Conservation (phyloP, 2,329 filamentous ascomycete genomes). For the Trichoderma harzianum region DNA sequence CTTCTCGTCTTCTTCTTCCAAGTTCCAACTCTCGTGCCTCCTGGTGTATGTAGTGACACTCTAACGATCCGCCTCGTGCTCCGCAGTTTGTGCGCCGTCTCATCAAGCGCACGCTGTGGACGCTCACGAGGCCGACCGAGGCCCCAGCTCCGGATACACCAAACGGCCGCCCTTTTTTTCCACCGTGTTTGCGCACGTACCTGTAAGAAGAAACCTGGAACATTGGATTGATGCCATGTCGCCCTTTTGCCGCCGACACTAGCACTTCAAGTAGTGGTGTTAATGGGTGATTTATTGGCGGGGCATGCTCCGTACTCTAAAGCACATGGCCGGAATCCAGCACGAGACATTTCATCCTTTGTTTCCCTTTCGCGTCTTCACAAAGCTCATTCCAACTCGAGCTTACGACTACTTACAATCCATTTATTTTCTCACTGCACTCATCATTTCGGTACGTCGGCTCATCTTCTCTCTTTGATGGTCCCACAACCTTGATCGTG, state of each 20-base stretch:
- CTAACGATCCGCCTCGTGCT: not conserved
- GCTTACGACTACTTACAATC: not conserved
- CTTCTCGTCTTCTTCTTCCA: not conserved
- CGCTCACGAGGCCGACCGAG: not conserved
- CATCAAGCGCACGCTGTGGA: constrained; percentile 10
- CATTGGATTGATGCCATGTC: not conserved
- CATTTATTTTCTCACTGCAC: not conserved
- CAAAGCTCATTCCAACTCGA: not conserved
- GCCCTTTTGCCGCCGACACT: not conserved
- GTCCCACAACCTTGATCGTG: constrained; percentile 9
- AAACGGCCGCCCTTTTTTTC: not conserved
- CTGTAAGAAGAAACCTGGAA: not conserved
- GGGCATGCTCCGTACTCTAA: not conserved
- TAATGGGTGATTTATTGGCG: not conserved
- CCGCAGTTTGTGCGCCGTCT: not conserved
- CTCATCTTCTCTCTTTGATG: not conserved
- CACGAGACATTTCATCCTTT: not conserved
- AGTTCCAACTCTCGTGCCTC: not conserved
- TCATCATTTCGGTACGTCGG: constrained; percentile 7
- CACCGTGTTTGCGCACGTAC: not conserved
- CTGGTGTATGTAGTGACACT: not conserved
- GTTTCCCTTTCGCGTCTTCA: not conserved
- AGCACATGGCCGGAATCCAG: not conserved
- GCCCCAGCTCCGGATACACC: constrained; percentile 2
- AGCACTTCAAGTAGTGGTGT: not conserved